Conservation (phyloP, 2,329 filamentous ascomycete genomes). For the Aspergillus novofumigatus region DNA sequence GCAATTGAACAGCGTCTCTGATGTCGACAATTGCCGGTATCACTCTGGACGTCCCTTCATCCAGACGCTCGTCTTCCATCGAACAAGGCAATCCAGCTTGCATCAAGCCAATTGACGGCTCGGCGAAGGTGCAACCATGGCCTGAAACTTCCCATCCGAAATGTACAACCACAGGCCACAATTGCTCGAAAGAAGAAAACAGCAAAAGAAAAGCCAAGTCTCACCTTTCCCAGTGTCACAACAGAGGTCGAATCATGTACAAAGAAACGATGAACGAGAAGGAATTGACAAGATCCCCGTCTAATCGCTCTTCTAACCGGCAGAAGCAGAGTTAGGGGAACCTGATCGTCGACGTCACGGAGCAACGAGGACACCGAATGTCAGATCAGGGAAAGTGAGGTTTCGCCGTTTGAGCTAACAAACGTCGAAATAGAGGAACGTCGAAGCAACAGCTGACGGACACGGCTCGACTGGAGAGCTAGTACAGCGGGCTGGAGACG, state of each 20-base stretch:
- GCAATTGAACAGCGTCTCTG: conserved; percentile 2
- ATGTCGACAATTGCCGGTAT: conserved; percentile 7
- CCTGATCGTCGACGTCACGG: conserved; percentile 29
- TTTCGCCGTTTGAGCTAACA: conserved; percentile 38
- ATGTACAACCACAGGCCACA: neutral
- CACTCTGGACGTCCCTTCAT: conserved; percentile 7
- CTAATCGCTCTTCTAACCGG: conserved; percentile 36
- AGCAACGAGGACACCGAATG: conserved; percentile 29
- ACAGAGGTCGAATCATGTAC: conserved; percentile 22
- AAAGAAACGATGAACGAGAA: conserved; percentile 20
- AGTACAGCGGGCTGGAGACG: conserved; percentile 27
- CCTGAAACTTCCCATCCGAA: neutral
- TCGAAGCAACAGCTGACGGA: conserved; percentile 36
- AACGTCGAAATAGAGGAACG: conserved; percentile 34
- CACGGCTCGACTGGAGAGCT: conserved; percentile 37
- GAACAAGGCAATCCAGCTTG: conserved; percentile 3
- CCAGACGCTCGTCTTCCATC: conserved; percentile 2
- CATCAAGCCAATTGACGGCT: neutral
- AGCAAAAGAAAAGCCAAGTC: conserved; percentile 9
- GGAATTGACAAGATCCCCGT: conserved; percentile 24
- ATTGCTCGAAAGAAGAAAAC: neutral
- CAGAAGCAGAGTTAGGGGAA: conserved; percentile 35
- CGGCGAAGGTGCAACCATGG: neutral
- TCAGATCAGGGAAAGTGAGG: conserved; percentile 19
- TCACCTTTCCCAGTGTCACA: conserved; percentile 23